A percentile compares a stretch with the other conserved stretches of the same genome.
Evolutionary conservation across 345 rosid genomes (phyloP).

Genomic region (Pistacia vera): DNA sequence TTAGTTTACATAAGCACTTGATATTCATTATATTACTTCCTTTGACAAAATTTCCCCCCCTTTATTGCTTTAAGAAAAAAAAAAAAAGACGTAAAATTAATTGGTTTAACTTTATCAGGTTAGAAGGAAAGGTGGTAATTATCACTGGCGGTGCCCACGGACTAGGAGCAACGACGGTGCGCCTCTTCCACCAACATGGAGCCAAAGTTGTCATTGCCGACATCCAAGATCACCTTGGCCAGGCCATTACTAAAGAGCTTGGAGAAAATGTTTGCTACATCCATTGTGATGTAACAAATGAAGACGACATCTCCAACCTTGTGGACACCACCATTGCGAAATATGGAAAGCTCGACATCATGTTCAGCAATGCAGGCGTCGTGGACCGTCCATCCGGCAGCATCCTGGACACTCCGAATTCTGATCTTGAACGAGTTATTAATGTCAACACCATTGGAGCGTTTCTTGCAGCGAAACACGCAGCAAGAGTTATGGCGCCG

Average conservation of each 20-base stretch:
- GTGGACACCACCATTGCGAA: conserved; percentile 32
- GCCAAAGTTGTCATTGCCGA: conserved; percentile 49
- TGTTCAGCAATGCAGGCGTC: conserved; percentile 46
- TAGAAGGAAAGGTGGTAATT: conserved; percentile 42
- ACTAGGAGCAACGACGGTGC: conserved; percentile 33
- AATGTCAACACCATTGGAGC: conserved; percentile 37
- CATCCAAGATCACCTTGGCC: conserved; percentile 35
- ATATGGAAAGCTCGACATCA: conserved; percentile 45
- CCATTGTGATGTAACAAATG: conserved; percentile 42
- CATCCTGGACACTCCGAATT: conserved; percentile 28
- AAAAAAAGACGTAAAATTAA: no score
- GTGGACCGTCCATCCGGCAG: conserved; percentile 14
- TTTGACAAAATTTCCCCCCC: no score
- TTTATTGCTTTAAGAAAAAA: no score
- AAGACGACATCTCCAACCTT: conserved; percentile 29
- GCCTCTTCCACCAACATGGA: conserved; percentile 35
- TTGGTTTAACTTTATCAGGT: conserved; percentile 13
- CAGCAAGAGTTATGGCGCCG: conserved; percentile 42
- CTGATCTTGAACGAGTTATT: conserved; percentile 34
- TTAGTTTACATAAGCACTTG: no score
- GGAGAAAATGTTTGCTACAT: conserved; percentile 32
- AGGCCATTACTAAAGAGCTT: conserved; percentile 23
- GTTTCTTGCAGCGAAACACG: conserved; percentile 48
- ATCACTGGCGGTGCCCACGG: conserved; percentile 47
- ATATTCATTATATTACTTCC: no score